phyloP scores from a whole-genome alignment of 2,329 filamentous ascomycete genomes.

The Catunica adiposa region DNA sequence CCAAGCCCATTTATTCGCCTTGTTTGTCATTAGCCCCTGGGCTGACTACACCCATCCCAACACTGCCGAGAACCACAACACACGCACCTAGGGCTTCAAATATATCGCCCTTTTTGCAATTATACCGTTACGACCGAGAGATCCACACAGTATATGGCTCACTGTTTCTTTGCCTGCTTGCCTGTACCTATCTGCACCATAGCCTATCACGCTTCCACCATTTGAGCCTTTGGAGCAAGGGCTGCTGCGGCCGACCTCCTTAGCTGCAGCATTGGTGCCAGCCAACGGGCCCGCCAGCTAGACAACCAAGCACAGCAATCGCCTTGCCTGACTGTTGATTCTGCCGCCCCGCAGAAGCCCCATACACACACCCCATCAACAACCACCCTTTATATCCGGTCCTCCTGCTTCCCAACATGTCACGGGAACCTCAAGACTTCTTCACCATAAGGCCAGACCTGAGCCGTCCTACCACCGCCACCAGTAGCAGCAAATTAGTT shows the following conservation, averaged over 20 bases:
- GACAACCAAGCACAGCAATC: neutral
- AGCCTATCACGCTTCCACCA: neutral
- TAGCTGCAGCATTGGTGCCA: neutral
- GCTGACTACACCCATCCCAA: too few relatives aligned
- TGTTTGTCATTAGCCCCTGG: neutral
- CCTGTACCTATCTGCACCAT: neutral
- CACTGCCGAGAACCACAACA: too few relatives aligned
- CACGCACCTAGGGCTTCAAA: too few relatives aligned
- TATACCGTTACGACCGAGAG: neutral
- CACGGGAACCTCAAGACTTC: slow-evolving; percentile 11
- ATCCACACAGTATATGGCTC: neutral
- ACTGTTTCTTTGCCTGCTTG: neutral
- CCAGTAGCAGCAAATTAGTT: slow-evolving; percentile 19
- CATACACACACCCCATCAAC: neutral
- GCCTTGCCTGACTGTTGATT: neutral
- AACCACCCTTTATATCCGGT: neutral
- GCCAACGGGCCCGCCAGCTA: neutral
- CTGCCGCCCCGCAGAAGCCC: neutral
- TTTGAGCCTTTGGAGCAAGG: neutral
- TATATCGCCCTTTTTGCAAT: neutral
- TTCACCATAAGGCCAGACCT: slow-evolving; percentile 13
- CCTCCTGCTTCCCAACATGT: slow-evolving; percentile 4
- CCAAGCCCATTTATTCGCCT: neutral
- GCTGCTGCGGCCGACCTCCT: slow-evolving; percentile 3
- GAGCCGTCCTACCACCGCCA: slow-evolving; percentile 13